Conservation (phyloP, 2,329 filamentous ascomycete species). For the Penicillium sp. region DNA sequence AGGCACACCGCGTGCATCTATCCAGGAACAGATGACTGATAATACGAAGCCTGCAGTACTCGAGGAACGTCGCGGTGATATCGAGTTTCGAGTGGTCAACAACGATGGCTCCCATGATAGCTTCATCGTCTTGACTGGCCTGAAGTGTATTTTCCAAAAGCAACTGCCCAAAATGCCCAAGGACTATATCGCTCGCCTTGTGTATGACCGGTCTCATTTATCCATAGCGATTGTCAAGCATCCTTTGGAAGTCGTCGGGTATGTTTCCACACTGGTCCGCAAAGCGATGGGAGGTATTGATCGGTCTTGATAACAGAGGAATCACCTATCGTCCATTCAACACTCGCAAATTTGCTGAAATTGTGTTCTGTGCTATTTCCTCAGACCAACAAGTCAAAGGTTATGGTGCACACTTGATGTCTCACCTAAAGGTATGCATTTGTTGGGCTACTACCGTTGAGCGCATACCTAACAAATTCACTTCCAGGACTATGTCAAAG, state of each 20-base stretch:
- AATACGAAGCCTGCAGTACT: slow-evolving; percentile 72
- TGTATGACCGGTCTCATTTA: slow-evolving; percentile 94
- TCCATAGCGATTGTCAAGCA: slow-evolving; percentile 98
- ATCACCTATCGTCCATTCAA: slow-evolving; percentile 97
- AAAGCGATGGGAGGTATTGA: slow-evolving; percentile 3
- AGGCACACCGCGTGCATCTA: not conserved
- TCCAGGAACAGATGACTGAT: slow-evolving; percentile 25
- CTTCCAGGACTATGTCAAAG: slow-evolving; percentile 81
- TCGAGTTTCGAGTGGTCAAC: slow-evolving; percentile 97
- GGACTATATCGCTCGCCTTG: slow-evolving; percentile 95
- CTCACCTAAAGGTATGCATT: slow-evolving; percentile 73
- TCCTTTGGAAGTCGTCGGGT: slow-evolving; percentile 84
- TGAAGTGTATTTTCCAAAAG: slow-evolving; percentile 98
- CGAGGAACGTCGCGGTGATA: slow-evolving; percentile 90
- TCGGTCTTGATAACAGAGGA: slow-evolving; percentile 58
- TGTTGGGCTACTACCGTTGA: not conserved
- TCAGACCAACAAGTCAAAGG: slow-evolving; percentile 99
- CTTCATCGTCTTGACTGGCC: slow-evolving; percentile 88
- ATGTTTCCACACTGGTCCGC: slow-evolving; percentile 24
- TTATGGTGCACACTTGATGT: slow-evolving; percentile 97
- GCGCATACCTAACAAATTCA: slow-evolving; percentile 6
- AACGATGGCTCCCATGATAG: slow-evolving; percentile 88
- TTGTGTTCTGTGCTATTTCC: slow-evolving; percentile 97
- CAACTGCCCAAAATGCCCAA: slow-evolving; percentile 99
- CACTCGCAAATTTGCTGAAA: slow-evolving; percentile 89